phyloP scores from a whole-genome alignment of 495 filamentous ascomycete species.

The Penicillium coffeae region DNA sequence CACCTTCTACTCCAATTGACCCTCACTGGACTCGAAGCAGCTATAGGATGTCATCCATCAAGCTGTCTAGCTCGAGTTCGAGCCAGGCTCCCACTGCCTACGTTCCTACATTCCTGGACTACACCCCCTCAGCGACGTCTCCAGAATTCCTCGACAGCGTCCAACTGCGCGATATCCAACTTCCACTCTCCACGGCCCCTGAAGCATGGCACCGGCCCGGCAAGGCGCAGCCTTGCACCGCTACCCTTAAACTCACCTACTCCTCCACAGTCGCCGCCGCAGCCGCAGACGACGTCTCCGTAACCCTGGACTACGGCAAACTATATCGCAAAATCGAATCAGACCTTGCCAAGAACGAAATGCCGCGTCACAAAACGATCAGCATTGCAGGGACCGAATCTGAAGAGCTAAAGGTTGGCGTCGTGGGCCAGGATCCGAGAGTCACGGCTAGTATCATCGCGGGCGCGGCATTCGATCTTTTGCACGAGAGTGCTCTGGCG shows the following conservation, averaged over 20 bases:
- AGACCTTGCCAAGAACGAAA: conserved; percentile 31
- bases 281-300: conserved; percentile 41
- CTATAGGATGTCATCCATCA: background rate
- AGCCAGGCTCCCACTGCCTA: conserved; percentile 27
- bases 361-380: conserved; percentile 21
- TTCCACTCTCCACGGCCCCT: conserved; percentile 40
- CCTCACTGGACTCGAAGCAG: no score
- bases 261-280: conserved; percentile 42
- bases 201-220: conserved; percentile 45
- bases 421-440: conserved; percentile 33
- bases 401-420: conserved; percentile 29
- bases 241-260: conserved; percentile 41
- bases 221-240: conserved; percentile 45
- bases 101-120: conserved; percentile 26
- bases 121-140: background rate
- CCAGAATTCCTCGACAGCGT: conserved; percentile 37
- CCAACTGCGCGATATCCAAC: conserved; percentile 39
- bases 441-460: conserved; percentile 38
- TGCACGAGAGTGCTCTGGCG: conserved; percentile 36
- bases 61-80: conserved; percentile 18
- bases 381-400: conserved; percentile 31
- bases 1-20: no score
- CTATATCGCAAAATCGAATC: conserved; percentile 43
- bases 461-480: conserved; percentile 33
- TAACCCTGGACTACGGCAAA: conserved; percentile 47